Conservation (phyloP, 805 yeast species). For the Vanderwaltozyma polyspora region DNA sequence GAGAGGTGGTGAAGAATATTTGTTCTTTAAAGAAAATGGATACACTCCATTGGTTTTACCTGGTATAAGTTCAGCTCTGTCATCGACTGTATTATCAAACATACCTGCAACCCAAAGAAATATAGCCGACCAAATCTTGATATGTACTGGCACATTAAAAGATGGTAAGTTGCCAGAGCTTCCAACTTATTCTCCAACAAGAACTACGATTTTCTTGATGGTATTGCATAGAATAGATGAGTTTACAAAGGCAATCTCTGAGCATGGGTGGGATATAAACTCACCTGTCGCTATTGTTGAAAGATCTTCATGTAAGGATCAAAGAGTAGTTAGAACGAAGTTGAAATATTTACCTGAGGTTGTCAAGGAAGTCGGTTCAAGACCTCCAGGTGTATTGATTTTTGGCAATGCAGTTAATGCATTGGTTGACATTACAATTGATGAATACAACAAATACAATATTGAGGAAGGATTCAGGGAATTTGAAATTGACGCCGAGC, state of each 20-base stretch:
- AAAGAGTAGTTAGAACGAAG: constrained; percentile 68
- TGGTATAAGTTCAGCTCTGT: constrained; percentile 81
- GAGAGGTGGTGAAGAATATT: constrained; percentile 87
- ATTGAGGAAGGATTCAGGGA: constrained; percentile 32
- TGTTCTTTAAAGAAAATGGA: constrained; percentile 58
- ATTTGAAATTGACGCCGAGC: too few relatives aligned
- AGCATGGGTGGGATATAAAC: constrained; percentile 52
- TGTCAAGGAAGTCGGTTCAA: constrained; percentile 62
- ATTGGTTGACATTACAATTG: constrained; percentile 19
- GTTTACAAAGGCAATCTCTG: constrained; percentile 37
- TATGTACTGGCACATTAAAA: constrained; percentile 92
- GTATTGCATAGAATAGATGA: constrained; percentile 59
- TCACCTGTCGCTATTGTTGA: constrained; percentile 81
- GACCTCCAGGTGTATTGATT: constrained; percentile 87
- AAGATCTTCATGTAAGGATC: constrained; percentile 89
- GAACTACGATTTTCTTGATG: constrained; percentile 87
- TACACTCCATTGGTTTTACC: constrained; percentile 66
- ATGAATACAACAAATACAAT: constrained; percentile 11
- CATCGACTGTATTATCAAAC: constrained; percentile 71
- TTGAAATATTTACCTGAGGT: constrained; percentile 59
- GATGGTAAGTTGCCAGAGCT: constrained; percentile 69
- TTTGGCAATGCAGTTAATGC: constrained; percentile 71
- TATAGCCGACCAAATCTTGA: constrained; percentile 81
- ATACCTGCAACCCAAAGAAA: constrained; percentile 90
- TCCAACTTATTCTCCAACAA: constrained; percentile 58